Conservation (phyloP, 345 rosid genomes). For the Ricinus communis region DNA sequence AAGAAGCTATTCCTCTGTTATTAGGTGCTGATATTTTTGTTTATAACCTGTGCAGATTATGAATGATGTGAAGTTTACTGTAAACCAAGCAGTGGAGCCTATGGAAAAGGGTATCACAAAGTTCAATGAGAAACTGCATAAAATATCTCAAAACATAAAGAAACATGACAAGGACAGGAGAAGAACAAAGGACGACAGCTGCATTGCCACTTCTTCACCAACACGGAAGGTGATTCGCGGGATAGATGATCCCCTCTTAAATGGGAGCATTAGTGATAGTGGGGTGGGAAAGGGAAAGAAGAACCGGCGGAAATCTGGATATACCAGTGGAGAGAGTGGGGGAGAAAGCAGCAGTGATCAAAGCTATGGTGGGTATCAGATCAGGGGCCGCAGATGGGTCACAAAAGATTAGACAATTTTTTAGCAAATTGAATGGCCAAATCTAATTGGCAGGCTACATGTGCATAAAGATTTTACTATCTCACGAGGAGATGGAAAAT, state of each 20-base stretch:
- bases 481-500: slow-evolving; percentile 9
- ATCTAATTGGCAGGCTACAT: not conserved
- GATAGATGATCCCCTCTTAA: slow-evolving; percentile 91
- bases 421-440: not conserved
- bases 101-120: slow-evolving; percentile 91
- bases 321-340: slow-evolving; percentile 84
- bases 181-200: slow-evolving; percentile 87
- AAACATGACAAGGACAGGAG: slow-evolving; percentile 74
- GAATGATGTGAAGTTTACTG: slow-evolving; percentile 87
- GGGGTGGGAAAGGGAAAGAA: slow-evolving; percentile 66
- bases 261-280: slow-evolving; percentile 87
- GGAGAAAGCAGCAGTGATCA: slow-evolving; percentile 98
- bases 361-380: slow-evolving; percentile 62
- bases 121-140: slow-evolving; percentile 84
- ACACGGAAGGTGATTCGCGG: slow-evolving; percentile 76
- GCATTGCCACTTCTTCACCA: slow-evolving; percentile 55
- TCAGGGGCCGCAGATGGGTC: slow-evolving; percentile 81
- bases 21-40: slow-evolving; percentile 19
- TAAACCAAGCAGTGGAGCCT: slow-evolving; percentile 95
- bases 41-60: slow-evolving; percentile 63
- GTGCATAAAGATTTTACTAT: not conserved
- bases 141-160: slow-evolving; percentile 85
- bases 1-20: not conserved
- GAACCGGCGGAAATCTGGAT: slow-evolving; percentile 65
- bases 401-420: slow-evolving; percentile 53